These are phyloP conservation scores for Hortiboletus flavorubellus DNA, from an alignment of 768 basidiomycete species.

Conservation along the genomic window DNA sequence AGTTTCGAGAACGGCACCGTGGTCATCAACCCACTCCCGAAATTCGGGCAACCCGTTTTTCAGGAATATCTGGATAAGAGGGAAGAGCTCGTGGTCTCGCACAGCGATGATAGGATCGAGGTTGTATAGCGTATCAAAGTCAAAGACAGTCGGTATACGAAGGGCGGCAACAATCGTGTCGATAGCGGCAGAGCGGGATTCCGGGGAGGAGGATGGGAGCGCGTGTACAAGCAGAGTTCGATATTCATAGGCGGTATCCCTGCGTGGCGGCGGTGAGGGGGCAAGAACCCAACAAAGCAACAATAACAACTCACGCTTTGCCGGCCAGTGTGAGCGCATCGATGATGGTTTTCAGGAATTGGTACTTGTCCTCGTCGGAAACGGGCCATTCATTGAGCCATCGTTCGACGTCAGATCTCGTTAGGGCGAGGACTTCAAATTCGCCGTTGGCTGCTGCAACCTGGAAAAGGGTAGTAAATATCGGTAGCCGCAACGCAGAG, in stretches of 20 bases:
- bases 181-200: conserved; percentile 51
- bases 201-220: conserved; percentile 52
- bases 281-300: neutral
- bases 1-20: conserved; percentile 49
- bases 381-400: conserved; percentile 80
- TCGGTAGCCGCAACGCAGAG: conserved; percentile 60
- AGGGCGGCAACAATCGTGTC: conserved; percentile 63
- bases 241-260: conserved; percentile 62
- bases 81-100: conserved; percentile 69
- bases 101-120: conserved; percentile 64
- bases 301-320: conserved; percentile 52
- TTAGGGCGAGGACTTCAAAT: conserved; percentile 57
- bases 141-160: conserved; percentile 63
- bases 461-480: conserved; percentile 61
- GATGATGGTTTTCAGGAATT: conserved; percentile 62
- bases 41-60: conserved; percentile 61
- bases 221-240: conserved; percentile 58
- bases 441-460: conserved; percentile 60
- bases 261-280: conserved; percentile 25
- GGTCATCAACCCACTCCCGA: conserved; percentile 52
- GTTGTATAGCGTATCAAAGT: conserved; percentile 79
- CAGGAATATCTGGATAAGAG: conserved; percentile 74
- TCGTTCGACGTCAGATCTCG: conserved; percentile 60
- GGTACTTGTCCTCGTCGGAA: conserved; percentile 55
- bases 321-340: conserved; percentile 55